Conservation (phyloP, 176 grass and related monocot genomes). For the Miscanthus lutarioriparius region DNA sequence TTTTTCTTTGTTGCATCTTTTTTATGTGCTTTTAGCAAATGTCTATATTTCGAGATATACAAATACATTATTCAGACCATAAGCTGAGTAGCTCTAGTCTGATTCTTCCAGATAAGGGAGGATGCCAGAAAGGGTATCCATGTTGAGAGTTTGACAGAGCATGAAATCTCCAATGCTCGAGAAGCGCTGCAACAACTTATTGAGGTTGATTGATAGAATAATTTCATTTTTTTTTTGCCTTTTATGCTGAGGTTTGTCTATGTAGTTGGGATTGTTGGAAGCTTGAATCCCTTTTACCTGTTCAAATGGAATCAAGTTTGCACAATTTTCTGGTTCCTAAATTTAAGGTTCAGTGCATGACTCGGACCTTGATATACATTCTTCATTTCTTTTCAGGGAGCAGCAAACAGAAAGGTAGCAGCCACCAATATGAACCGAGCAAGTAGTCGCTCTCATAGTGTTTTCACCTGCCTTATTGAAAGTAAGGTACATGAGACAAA, state of each 20-base stretch:
- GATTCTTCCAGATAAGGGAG: conserved; percentile 80
- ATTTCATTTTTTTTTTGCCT: not conserved
- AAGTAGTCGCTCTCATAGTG: conserved; percentile 97
- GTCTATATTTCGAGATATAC: too few species aligned
- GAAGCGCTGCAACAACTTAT: conserved; percentile 91
- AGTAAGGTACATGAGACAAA: conserved; percentile 70
- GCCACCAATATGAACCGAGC: conserved; percentile 99
- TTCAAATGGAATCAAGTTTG: not conserved
- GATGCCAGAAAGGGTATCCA: conserved; percentile 91
- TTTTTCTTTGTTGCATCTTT: conserved; percentile 16
- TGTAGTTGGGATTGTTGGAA: not conserved
- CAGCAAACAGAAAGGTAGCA: conserved; percentile 94
- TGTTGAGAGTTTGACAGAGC: conserved; percentile 88
- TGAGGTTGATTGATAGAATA: not conserved
- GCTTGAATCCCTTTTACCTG: not conserved
- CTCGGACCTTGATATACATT: not conserved
- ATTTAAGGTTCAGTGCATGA: conserved; percentile 19
- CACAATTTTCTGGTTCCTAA: not conserved
- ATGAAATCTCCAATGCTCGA: conserved; percentile 82
- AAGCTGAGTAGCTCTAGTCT: not conserved
- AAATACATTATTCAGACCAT: not conserved
- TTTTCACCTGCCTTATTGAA: conserved; percentile 96
- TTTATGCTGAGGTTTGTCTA: not conserved
- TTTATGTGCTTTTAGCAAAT: not conserved
- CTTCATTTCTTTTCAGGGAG: conserved; percentile 58